Conservation (phyloP, 352 stramenopile genomes). For the Pythium chondricola region DNA sequence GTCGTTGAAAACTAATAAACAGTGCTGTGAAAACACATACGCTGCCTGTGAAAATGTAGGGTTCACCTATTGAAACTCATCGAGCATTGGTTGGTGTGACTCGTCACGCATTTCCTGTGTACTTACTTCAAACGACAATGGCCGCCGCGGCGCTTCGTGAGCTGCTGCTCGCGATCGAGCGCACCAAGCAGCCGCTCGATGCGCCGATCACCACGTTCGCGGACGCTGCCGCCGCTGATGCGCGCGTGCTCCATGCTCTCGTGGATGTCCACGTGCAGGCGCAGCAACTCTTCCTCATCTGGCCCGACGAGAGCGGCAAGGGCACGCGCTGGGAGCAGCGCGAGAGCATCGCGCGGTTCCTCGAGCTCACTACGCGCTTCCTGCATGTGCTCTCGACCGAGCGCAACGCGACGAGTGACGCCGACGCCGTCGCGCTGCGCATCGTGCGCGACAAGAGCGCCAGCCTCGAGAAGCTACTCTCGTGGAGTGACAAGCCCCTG, state of each 20-base stretch:
- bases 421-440: conserved; percentile 56
- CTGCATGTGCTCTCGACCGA: conserved; percentile 25
- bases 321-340: conserved; percentile 54
- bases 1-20: no score
- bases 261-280: conserved; percentile 47
- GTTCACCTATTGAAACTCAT: no score
- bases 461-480: conserved; percentile 62
- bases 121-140: conserved; percentile 14
- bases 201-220: conserved; percentile 36
- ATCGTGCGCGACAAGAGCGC: conserved; percentile 63
- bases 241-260: conserved; percentile 22
- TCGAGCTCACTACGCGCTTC: conserved; percentile 49
- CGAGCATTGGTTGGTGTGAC: no score
- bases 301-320: conserved; percentile 45
- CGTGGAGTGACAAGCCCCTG: conserved; percentile 81
- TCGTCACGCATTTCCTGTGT: no score
- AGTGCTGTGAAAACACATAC: no score
- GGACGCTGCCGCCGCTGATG: conserved; percentile 2
- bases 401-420: conserved; percentile 17
- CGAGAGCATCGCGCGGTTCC: conserved; percentile 60
- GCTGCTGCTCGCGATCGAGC: conserved; percentile 59
- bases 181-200: conserved; percentile 53
- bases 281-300: conserved; percentile 55
- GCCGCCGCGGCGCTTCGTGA: conserved; percentile 40
- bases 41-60: no score